A percentile compares a stretch with the other conserved stretches of the same genome.
These are phyloP conservation scores for Vinca minor DNA, from an alignment of 257 asterid genomes.

Conservation along the genomic window DNA sequence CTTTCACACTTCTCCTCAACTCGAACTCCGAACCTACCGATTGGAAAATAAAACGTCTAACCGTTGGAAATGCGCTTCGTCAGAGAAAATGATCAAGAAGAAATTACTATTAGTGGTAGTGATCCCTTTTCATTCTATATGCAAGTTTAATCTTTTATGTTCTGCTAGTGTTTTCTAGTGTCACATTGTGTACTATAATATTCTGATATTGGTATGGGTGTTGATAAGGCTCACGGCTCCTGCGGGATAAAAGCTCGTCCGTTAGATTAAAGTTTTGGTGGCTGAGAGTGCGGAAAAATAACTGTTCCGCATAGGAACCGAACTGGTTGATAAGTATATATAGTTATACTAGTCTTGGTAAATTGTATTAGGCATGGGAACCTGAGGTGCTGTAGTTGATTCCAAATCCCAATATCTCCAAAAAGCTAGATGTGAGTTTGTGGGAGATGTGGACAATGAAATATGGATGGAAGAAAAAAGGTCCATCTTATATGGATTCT, in stretches of 20 bases:
- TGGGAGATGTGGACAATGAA: slow-evolving; percentile 34
- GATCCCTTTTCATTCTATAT: slow-evolving; percentile 2
- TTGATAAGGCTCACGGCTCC: no score
- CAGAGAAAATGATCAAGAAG: slow-evolving; percentile 11
- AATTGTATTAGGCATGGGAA: slow-evolving; percentile 35
- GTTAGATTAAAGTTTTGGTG: no score
- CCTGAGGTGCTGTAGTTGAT: slow-evolving; percentile 28
- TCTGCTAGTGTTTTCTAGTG: slow-evolving; percentile 6
- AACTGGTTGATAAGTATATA: no score
- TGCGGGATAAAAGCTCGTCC: no score
- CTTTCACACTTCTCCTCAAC: no score
- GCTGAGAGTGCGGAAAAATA: no score
- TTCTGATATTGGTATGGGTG: slow-evolving; percentile 18
- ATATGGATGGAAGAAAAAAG: slow-evolving; percentile 18
- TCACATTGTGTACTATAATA: slow-evolving; percentile 4
- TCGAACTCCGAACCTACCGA: no score
- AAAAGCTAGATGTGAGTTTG: slow-evolving; percentile 38
- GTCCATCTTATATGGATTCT: slow-evolving; percentile 15
- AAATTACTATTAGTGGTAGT: no score
- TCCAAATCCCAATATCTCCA: slow-evolving; percentile 28
- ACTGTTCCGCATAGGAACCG: no score
- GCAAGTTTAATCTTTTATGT: not conserved
- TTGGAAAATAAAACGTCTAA: no score
- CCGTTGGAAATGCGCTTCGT: no score
- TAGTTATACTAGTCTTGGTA: no score